Evolutionary conservation across 495 filamentous ascomycete species (phyloP).

Genomic region (Penicillium egyptiacum): DNA sequence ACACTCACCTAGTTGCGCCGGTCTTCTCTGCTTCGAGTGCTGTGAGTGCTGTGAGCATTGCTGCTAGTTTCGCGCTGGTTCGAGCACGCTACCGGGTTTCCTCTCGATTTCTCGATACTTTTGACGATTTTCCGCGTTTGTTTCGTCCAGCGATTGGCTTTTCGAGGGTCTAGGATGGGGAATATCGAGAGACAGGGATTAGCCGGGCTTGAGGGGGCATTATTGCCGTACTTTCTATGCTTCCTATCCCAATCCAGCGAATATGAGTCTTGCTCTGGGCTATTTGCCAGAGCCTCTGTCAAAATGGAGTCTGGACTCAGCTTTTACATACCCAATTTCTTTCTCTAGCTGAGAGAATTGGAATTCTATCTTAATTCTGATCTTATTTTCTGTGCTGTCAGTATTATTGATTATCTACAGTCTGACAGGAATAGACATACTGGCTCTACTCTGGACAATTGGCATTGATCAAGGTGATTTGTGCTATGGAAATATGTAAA

Average conservation of each 20-base stretch:
- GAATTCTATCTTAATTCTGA: neutral
- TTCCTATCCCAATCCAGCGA: neutral
- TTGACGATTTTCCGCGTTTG: neutral
- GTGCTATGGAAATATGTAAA: neutral
- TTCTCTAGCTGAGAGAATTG: conserved; percentile 11
- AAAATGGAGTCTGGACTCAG: neutral
- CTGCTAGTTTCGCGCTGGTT: conserved; percentile 18
- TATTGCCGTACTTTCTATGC: neutral
- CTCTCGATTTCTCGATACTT: neutral
- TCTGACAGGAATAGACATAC: neutral
- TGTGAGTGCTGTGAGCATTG: conserved; percentile 37
- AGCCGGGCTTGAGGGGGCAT: neutral
- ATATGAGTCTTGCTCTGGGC: neutral
- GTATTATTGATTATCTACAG: neutral
- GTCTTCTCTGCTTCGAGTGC: conserved; percentile 48
- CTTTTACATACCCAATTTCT: conserved; percentile 15
- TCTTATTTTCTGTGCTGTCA: neutral
- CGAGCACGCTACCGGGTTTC: neutral
- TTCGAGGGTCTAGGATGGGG: neutral
- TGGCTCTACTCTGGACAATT: neutral
- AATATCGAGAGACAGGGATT: neutral
- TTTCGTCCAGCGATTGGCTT: neutral
- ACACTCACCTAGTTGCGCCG: conserved; percentile 36
- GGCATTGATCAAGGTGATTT: neutral
- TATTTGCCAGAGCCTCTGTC: neutral